Conservation (phyloP, 371 early-diverging fungal genomes). For the Rhizopus sp. region DNA sequence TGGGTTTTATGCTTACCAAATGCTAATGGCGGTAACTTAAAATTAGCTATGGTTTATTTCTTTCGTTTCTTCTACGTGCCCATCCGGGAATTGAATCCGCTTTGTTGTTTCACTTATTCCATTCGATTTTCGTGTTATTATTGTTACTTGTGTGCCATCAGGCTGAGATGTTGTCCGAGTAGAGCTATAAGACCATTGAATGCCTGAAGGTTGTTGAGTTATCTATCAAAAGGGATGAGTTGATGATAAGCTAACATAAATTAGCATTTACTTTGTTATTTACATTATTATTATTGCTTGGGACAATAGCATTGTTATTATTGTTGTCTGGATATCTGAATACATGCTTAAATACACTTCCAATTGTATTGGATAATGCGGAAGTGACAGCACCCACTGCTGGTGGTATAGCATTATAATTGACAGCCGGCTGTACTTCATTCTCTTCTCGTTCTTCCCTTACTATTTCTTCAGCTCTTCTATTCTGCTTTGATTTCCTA, state of each 20-base stretch:
- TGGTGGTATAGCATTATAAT: neutral
- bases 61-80: slow-evolving; percentile 32
- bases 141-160: slow-evolving; percentile 43
- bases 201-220: neutral
- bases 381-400: neutral
- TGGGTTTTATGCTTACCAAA: neutral
- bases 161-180: slow-evolving; percentile 28
- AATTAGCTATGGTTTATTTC: slow-evolving; percentile 13
- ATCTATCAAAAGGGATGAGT: neutral
- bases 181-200: slow-evolving; percentile 33
- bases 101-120: slow-evolving; percentile 42
- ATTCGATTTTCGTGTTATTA: slow-evolving; percentile 29
- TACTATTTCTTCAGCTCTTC: slow-evolving; percentile 4
- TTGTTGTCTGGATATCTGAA: neutral
- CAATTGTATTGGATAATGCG: neutral
- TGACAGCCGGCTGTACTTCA: neutral
- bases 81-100: slow-evolving; percentile 37
- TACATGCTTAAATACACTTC: neutral
- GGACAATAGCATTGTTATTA: neutral
- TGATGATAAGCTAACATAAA: neutral
- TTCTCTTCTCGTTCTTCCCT: slow-evolving; percentile 6
- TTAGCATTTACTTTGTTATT: too few species aligned
- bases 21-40: neutral
- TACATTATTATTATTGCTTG: neutral
- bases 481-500: slow-evolving; percentile 30